Conservation (phyloP, 108 stramenopile species). For the Cylindrotheca fusiformis region DNA sequence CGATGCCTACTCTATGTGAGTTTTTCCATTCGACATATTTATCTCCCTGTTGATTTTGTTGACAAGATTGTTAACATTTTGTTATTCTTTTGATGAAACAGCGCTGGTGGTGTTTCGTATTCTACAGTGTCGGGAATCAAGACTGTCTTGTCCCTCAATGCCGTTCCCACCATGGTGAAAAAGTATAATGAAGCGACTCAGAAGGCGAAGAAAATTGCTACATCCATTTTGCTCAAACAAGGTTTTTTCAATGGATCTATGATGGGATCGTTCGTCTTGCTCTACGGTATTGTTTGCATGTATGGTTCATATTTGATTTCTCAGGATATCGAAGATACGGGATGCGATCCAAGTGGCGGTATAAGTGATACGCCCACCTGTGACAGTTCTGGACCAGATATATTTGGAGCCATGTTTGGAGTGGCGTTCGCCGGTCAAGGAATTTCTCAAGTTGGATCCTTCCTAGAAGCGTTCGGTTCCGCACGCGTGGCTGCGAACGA, state of each 20-base stretch:
- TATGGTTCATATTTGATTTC: constrained; percentile 69
- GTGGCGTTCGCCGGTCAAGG: constrained; percentile 71
- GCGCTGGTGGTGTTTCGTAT: constrained; percentile 55
- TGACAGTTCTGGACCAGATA: constrained; percentile 39
- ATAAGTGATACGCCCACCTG: constrained; percentile 39
- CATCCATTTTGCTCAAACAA: constrained; percentile 26
- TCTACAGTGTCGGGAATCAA: constrained; percentile 51
- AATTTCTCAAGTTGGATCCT: constrained; percentile 58
- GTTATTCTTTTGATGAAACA: constrained; percentile 20
- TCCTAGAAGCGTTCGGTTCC: constrained; percentile 57
- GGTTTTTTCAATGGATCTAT: constrained; percentile 67
- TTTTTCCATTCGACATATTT: constrained; percentile 3
- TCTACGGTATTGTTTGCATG: constrained; percentile 33
- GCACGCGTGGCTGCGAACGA: constrained; percentile 52
- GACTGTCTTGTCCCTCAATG: constrained; percentile 63
- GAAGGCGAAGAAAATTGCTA: constrained; percentile 49
- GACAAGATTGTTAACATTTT: background rate
- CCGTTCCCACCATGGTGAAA: constrained; percentile 30
- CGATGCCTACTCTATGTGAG: constrained; percentile 50
- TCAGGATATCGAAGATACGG: constrained; percentile 41
- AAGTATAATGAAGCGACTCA: constrained; percentile 51
- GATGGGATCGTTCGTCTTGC: constrained; percentile 36
- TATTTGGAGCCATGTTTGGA: constrained; percentile 75
- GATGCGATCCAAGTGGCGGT: constrained; percentile 63
- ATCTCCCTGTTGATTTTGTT: background rate